Evolutionary conservation across 345 rosid species (phyloP).

Genomic region (Populus nigra): DNA sequence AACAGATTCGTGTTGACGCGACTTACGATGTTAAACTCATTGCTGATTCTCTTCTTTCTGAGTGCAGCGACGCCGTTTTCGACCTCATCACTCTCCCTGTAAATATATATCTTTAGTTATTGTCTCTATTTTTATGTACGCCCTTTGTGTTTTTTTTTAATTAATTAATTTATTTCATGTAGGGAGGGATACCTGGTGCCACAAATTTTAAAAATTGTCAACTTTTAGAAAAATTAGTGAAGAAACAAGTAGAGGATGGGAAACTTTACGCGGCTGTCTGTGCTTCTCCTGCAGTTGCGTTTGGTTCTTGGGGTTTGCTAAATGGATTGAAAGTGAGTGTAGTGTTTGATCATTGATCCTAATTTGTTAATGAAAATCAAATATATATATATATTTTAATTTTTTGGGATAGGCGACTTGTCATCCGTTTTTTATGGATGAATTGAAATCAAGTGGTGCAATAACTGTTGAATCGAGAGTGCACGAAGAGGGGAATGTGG

Average conservation of each 20-base stretch:
- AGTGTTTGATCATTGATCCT: neutral
- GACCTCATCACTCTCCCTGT: constrained; percentile 76
- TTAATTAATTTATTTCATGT: neutral
- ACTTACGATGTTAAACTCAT: constrained; percentile 69
- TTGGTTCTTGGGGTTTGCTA: constrained; percentile 86
- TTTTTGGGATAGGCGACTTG: constrained; percentile 69
- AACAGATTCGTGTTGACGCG: constrained; percentile 64
- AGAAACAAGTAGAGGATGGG: constrained; percentile 76
- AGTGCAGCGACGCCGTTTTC: constrained; percentile 45
- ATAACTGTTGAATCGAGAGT: constrained; percentile 80
- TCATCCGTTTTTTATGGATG: constrained; percentile 79
- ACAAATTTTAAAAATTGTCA: constrained; percentile 65
- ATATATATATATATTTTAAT: too few relatives aligned
- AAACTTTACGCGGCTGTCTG: constrained; percentile 79
- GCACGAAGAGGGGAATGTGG: constrained; percentile 63
- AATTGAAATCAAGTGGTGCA: constrained; percentile 59
- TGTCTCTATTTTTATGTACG: neutral
- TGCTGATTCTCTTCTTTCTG: constrained; percentile 68
- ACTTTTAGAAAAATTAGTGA: constrained; percentile 57
- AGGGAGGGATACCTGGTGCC: constrained; percentile 97
- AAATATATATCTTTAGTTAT: constrained; percentile 3
- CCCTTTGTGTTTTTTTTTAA: neutral
- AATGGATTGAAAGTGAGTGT: constrained; percentile 68
- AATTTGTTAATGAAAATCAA: too few relatives aligned
- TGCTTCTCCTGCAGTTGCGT: constrained; percentile 79